Evolutionary conservation across 495 filamentous ascomycete genomes (phyloP), one percentile per base, ranked within the genome.

Genomic region (Aspergillus conjunctus): DNA sequence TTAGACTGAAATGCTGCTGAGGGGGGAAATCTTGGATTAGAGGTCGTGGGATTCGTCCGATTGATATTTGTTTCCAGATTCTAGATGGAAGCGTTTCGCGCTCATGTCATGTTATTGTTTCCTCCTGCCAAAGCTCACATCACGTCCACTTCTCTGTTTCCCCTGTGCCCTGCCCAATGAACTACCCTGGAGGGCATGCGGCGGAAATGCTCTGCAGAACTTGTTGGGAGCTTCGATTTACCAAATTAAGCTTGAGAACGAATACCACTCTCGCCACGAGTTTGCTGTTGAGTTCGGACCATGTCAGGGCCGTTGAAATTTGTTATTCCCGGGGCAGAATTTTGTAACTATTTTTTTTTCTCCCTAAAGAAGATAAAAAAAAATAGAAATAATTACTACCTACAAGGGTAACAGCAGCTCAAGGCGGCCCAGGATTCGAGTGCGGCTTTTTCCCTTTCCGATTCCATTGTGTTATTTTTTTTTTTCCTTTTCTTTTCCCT

Each of bases 191-290:
- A 61, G 41, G 51, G 34, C 52, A 60, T 66, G 65, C 68, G 62
- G 62, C 68, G 63, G 60, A 60, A 63, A 60, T 61, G 56, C 57
- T 65, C 65, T 70, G 68, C 65, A 70, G 68, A 63, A 45, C 65
- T 60, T 66, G 62, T 60, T 66, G 62, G 56, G 45, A 59, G 58
- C 57, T 62, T 65, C 62, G 53, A 64, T 54, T 65, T 60, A 63
- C 65, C 67, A 61, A 62, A 63, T 66, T 64, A 64, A 65, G 63
- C 62, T 66, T 63, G 62, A 58, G 55, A 60, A 37, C 46, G 54
- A 70, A 64, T 62, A 67, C 61, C 60, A 64, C 66, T 59, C 53
- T 71, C 56, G 70, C 73, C 75, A 76, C 71, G 72, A 76, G 72
- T 59, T 67, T 69, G 58, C 61, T 66, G 64, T 68, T 64, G 54